Conservation (phyloP, 352 stramenopile genomes). For the Globisporangium emineosum region DNA sequence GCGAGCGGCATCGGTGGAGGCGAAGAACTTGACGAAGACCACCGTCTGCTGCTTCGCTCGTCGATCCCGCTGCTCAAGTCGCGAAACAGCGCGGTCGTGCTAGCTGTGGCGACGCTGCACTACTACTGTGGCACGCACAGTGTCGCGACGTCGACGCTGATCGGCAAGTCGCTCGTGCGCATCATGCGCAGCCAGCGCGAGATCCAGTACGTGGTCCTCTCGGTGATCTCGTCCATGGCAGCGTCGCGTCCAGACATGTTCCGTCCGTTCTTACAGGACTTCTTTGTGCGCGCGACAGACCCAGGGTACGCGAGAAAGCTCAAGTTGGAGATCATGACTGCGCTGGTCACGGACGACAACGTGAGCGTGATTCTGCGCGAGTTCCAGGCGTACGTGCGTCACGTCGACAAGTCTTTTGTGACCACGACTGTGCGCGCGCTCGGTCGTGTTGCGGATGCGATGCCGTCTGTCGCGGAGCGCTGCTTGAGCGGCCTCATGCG, state of each 20-base stretch:
- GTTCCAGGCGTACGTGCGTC: constrained; percentile 95
- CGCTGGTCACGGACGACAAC: constrained; percentile 89
- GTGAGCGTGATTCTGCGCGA: constrained; percentile 94
- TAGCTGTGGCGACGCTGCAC: constrained; percentile 95
- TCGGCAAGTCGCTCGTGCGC: constrained; percentile 96
- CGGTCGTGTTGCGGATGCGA: constrained; percentile 90
- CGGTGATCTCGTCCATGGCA: constrained; percentile 94
- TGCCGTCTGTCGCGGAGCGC: constrained; percentile 86
- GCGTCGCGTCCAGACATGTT: constrained; percentile 95
- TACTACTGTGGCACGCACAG: constrained; percentile 95
- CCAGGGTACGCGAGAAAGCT: constrained; percentile 94
- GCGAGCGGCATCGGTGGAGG: constrained; percentile 61
- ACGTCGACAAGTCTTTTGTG: constrained; percentile 95
- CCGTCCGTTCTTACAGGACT: constrained; percentile 94
- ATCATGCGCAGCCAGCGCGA: constrained; percentile 96
- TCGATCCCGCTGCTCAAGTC: constrained; percentile 96
- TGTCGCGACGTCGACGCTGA: constrained; percentile 82
- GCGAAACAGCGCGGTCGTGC: constrained; percentile 95
- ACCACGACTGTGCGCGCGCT: constrained; percentile 92
- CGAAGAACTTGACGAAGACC: constrained; percentile 94
- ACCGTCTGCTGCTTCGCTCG: constrained; percentile 93
- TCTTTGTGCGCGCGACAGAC: constrained; percentile 96
- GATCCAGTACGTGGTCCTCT: constrained; percentile 96
- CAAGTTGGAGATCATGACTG: constrained; percentile 97
- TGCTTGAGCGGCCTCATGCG: constrained; percentile 89